A percentile compares a stretch with the other conserved stretches of the same genome.
Evolutionary conservation across 1,284 basidiomycete genomes (phyloP).

Genomic region (Bjerkandera adusta): DNA sequence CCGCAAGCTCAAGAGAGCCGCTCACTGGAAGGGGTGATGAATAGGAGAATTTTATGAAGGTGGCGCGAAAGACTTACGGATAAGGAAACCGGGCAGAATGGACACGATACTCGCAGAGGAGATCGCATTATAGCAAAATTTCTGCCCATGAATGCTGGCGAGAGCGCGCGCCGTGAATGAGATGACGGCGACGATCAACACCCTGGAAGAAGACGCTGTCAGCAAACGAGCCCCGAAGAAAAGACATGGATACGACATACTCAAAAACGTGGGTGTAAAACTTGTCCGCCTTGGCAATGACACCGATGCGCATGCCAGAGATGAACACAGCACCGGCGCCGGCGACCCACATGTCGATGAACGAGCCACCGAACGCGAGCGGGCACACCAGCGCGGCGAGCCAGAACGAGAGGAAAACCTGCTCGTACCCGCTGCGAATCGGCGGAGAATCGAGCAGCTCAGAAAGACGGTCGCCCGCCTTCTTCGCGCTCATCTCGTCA

Average conservation of each 20-base stretch:
- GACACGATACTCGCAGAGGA: conserved; percentile 81
- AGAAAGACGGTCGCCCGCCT: conserved; percentile 53
- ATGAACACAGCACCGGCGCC: conserved; percentile 66
- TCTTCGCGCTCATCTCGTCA: conserved; percentile 80
- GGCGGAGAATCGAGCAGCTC: conserved; percentile 51
- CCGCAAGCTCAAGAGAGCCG: conserved; percentile 84
- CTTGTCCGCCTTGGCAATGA: conserved; percentile 63
- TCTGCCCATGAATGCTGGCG: conserved; percentile 66
- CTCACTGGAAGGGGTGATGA: conserved; percentile 57
- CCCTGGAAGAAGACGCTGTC: conserved; percentile 48
- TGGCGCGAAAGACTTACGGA: conserved; percentile 49
- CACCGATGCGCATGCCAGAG: conserved; percentile 66
- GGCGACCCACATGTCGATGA: conserved; percentile 83
- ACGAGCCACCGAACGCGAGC: conserved; percentile 83
- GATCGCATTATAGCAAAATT: conserved; percentile 88
- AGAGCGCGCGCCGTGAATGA: conserved; percentile 80
- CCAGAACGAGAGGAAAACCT: conserved; percentile 67
- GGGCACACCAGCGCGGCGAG: conserved; percentile 78
- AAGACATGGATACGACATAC: conserved; percentile 45
- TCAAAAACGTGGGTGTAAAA: conserved; percentile 89
- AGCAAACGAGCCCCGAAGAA: neutral
- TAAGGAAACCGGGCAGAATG: conserved; percentile 84
- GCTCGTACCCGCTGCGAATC: conserved; percentile 56
- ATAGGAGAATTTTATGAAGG: neutral
- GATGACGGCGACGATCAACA: conserved; percentile 78